phyloP scores from a whole-genome alignment of 345 rosid genomes.

The Turnera subulata region DNA sequence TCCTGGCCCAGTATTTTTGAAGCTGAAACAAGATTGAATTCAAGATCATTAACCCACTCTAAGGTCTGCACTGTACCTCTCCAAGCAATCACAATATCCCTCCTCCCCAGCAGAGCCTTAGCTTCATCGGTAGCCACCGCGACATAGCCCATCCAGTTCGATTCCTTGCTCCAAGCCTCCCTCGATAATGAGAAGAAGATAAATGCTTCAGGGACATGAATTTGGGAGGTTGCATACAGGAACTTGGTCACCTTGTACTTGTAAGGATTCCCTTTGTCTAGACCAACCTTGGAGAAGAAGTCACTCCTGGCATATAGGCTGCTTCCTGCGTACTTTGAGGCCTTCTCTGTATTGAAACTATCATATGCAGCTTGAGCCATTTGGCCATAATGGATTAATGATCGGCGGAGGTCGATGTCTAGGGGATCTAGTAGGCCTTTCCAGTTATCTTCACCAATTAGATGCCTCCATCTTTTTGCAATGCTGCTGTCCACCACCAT shows the following conservation, averaged over 20 bases:
- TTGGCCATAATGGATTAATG: constrained; percentile 74
- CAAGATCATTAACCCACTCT: constrained; percentile 71
- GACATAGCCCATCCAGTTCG: constrained; percentile 81
- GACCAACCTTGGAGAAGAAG: constrained; percentile 55
- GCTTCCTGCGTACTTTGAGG: constrained; percentile 56
- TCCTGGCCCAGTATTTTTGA: constrained; percentile 41
- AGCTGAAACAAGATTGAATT: constrained; percentile 50
- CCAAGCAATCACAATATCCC: constrained; percentile 86
- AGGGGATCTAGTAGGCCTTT: constrained; percentile 57
- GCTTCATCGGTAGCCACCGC: constrained; percentile 81
- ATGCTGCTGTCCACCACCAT: constrained; percentile 10
- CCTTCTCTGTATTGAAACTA: constrained; percentile 52
- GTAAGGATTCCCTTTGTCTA: constrained; percentile 53
- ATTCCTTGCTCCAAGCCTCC: constrained; percentile 82
- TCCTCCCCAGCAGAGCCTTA: constrained; percentile 53
- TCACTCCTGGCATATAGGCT: constrained; percentile 48
- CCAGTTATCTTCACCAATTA: constrained; percentile 68
- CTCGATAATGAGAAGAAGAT: constrained; percentile 52
- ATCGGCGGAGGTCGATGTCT: constrained; percentile 61
- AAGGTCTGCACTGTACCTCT: constrained; percentile 67
- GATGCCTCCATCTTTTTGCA: constrained; percentile 55
- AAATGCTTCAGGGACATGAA: constrained; percentile 64
- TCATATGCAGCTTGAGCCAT: constrained; percentile 81
- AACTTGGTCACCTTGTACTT: constrained; percentile 65
- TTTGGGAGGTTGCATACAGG: constrained; percentile 60